These are phyloP conservation scores for Colletotrichum nymphaeae DNA, from an alignment of 2,329 filamentous ascomycete species.

Conservation along the genomic window DNA sequence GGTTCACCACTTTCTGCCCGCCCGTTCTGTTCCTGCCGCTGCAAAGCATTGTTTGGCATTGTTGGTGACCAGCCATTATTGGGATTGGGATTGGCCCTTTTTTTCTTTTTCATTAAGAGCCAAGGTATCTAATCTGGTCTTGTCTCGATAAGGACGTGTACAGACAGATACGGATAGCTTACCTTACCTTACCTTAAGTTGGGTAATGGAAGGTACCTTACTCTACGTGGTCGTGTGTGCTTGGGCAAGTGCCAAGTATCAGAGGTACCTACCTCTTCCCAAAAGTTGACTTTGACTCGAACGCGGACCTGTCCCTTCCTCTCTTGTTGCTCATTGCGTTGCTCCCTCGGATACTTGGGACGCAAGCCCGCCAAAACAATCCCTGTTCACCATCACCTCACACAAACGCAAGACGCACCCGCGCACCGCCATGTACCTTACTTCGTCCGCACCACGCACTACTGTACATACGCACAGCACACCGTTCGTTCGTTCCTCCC, in stretches of 20 bases:
- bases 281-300: not conserved
- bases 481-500: slow-evolving; percentile 15
- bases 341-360: slow-evolving; percentile 22
- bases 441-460: not conserved
- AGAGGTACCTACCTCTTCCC: not conserved
- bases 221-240: not conserved
- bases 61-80: slow-evolving; percentile 8
- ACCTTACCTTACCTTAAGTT: too few relatives aligned
- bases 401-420: slow-evolving; percentile 14
- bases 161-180: not conserved
- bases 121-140: not conserved
- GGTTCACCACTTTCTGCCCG: slow-evolving; percentile 21
- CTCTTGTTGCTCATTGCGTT: not conserved
- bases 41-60: slow-evolving; percentile 27
- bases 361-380: slow-evolving; percentile 22
- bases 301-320: not conserved
- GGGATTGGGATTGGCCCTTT: slow-evolving; percentile 10
- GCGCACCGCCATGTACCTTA: not conserved
- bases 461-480: slow-evolving; percentile 3
- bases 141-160: not conserved
- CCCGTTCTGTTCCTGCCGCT: slow-evolving; percentile 18
- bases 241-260: not conserved
- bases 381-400: slow-evolving; percentile 34
- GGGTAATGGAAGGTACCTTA: not conserved
- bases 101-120: slow-evolving; percentile 5